Base-by-base conservation (phyloP, 1,139 yeast species). In the Tardiomyces digboiensis region DNA sequence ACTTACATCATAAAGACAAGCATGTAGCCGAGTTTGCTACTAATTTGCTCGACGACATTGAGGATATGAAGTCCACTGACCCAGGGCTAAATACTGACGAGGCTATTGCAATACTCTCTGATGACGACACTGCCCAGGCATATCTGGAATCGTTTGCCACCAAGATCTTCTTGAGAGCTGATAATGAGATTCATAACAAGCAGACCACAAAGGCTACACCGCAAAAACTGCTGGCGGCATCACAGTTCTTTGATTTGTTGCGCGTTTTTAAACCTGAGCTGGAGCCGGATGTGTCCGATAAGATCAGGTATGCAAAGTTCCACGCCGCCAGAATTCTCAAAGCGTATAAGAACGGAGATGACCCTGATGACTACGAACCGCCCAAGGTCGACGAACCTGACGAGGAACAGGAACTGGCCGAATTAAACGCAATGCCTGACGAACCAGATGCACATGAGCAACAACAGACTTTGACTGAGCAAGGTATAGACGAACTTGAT, bases 111-210 rank as follows among this genome's bases (percentile, higher is more conserved):
- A 71, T 82, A 5, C 66, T 85, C 41, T 65, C 62, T 26, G 85
- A 82, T 52, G 77, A 76, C 50, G 74, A 71, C 14, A 65, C 77
- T 14, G 76, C 87, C 3, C 65, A 75, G 45, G 74, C 76, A 12
- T 72, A 80, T 38, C 78, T 83, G 2, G 70, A 78, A 52, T 68
- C 71, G 42, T 86, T 87, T 62, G 75, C 81, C 3, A 71, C 75
- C 56, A 71, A 72, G 48, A 70, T 87, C 33, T 82, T 82, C 61
- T 78, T 76, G 44, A 68, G 72, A 26, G 74, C 76, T 1, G 72
- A 74, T 41, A 56, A 58, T 16, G 77, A 74, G 37, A 66, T 77
- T 13, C 61, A 66, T 14, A 59, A 58, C 38, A 70, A 70, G 44
- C 54, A 55, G 2, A 59, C 67, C 2, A 53, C 67, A 22, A 57